These are phyloP conservation scores for Polytrichum commune DNA, from an alignment of 225 moss, liverwort and hornwort genomes.

Conservation along the genomic window DNA sequence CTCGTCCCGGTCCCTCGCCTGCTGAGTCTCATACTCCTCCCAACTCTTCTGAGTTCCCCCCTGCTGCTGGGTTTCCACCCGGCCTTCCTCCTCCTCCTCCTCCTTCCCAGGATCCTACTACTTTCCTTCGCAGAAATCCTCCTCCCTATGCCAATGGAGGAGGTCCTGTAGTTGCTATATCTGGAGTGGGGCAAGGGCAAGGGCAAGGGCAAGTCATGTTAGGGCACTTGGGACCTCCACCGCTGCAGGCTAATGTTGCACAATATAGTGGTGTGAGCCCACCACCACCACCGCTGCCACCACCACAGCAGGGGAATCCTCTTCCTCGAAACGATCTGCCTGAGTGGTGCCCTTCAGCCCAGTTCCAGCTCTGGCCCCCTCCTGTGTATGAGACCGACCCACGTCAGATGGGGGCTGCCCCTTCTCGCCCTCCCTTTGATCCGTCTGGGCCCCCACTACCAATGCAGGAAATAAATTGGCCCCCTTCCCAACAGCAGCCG, in stretches of 20 bases:
- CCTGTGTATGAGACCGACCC: slow-evolving; percentile 27
- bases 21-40: slow-evolving; percentile 8
- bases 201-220: slow-evolving; percentile 27
- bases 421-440: slow-evolving; percentile 39
- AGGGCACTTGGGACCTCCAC: slow-evolving; percentile 13
- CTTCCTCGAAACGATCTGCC: slow-evolving; percentile 48
- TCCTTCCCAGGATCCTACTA: slow-evolving; percentile 29
- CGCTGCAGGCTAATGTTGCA: slow-evolving; percentile 9
- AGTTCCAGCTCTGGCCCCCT: slow-evolving; percentile 38
- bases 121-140: slow-evolving; percentile 28
- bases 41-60: slow-evolving; percentile 19
- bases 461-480: slow-evolving; percentile 44
- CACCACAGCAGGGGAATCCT: slow-evolving; percentile 4
- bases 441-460: slow-evolving; percentile 34
- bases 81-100: slow-evolving; percentile 39
- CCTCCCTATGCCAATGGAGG: slow-evolving; percentile 20
- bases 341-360: slow-evolving; percentile 54
- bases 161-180: slow-evolving; percentile 18
- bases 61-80: slow-evolving; percentile 23
- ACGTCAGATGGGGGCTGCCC: slow-evolving; percentile 27
- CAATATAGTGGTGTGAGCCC: slow-evolving; percentile 26
- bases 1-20: slow-evolving; percentile 28
- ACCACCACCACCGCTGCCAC: not conserved
- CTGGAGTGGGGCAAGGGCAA: slow-evolving; percentile 18
- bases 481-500: slow-evolving; percentile 23